phyloP scores from a whole-genome alignment of 163 green algal species.

The Volvox carteri region DNA sequence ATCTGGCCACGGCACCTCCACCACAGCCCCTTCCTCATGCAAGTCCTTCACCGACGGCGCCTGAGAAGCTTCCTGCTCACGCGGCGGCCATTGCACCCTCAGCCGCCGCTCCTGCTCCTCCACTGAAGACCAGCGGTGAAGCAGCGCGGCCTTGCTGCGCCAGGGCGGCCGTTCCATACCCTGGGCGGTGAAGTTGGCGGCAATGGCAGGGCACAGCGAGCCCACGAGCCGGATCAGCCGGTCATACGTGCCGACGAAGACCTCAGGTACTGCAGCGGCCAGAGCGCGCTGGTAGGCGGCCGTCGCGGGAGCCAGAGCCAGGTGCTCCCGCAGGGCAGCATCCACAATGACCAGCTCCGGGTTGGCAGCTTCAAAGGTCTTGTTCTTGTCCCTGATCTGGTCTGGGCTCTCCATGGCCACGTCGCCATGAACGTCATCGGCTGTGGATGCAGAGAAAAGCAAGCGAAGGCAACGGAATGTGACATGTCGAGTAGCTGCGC shows the following conservation, averaged over 20 bases:
- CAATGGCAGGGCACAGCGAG: background rate
- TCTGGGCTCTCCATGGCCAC: background rate
- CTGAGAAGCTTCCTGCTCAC: background rate
- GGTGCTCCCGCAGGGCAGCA: background rate
- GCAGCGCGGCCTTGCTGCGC: slow-evolving; percentile 38
- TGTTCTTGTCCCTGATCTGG: background rate
- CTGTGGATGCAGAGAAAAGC: background rate
- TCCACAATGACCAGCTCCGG: slow-evolving; percentile 41
- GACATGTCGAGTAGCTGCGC: background rate
- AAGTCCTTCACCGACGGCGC: background rate
- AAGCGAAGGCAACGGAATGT: background rate
- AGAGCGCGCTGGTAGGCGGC: slow-evolving; percentile 9
- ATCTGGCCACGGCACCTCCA: background rate
- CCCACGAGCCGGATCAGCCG: slow-evolving; percentile 16
- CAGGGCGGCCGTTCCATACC: slow-evolving; percentile 48
- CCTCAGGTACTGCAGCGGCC: background rate
- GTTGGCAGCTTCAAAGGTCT: background rate
- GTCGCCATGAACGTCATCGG: background rate
- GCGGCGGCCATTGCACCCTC: background rate
- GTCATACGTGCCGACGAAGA: slow-evolving; percentile 2
- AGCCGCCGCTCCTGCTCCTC: slow-evolving; percentile 18
- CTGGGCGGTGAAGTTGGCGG: slow-evolving; percentile 10
- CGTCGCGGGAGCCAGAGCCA: slow-evolving; percentile 24
- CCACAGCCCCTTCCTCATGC: background rate
- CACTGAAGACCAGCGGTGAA: slow-evolving; percentile 19